Evolutionary conservation across 192 early-diverging fungal species (phyloP).

Genomic region (Kappamyces sp.): DNA sequence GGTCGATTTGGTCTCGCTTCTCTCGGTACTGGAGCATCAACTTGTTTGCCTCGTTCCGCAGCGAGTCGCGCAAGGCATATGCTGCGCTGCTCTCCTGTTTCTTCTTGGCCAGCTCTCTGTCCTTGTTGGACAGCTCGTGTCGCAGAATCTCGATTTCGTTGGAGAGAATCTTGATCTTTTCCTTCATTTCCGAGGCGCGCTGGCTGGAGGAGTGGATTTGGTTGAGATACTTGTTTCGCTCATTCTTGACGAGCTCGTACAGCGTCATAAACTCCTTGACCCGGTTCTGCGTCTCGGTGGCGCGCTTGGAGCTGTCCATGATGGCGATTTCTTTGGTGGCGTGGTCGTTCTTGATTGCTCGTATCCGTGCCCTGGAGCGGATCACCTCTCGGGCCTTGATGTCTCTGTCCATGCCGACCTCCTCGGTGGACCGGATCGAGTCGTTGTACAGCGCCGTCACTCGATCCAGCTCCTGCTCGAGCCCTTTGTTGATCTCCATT

Average conservation of each 20-base stretch:
- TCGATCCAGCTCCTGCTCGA: conserved; percentile 49
- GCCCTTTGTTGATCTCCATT: conserved; percentile 32
- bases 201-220: conserved; percentile 55
- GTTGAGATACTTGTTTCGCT: conserved; percentile 61
- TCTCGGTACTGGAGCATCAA: conserved; percentile 45
- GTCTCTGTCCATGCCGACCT: conserved; percentile 42
- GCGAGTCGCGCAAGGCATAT: conserved; percentile 47
- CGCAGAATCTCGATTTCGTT: conserved; percentile 62
- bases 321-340: conserved; percentile 46
- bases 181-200: conserved; percentile 59
- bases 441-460: conserved; percentile 16
- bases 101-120: conserved; percentile 48
- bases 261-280: conserved; percentile 51
- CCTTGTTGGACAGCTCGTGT: conserved; percentile 52
- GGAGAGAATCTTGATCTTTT: conserved; percentile 55
- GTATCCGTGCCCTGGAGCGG: conserved; percentile 37
- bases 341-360: conserved; percentile 43
- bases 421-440: conserved; percentile 30
- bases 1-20: conserved; percentile 52
- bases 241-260: conserved; percentile 60
- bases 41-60: conserved; percentile 62
- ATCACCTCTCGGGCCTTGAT: conserved; percentile 56
- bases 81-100: conserved; percentile 49
- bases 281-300: conserved; percentile 37
- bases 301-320: conserved; percentile 45